Base-by-base conservation (phyloP, 192 early-diverging fungal genomes). In the Backusella parvicylindrica region DNA sequence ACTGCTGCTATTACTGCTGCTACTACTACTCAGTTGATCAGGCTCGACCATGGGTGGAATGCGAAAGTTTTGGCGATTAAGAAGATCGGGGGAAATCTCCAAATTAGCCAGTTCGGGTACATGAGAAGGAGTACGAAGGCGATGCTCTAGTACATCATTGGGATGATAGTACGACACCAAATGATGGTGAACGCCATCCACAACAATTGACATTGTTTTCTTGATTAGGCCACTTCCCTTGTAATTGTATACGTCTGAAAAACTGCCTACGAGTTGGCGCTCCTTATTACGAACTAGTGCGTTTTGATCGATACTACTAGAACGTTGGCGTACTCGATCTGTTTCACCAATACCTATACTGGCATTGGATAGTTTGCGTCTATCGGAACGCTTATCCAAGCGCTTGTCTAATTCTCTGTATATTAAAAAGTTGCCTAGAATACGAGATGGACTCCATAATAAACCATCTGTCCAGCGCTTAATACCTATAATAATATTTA, bases 401-500 rank as follows among this genome's bases (percentile, higher is more conserved):
- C 66, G 32, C 23, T 77, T 66, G 68, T 89, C 87, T 13, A 89
- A 77, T 76, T 95, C 94, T 37, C 92, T 89, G 84, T 95, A 95
- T 30, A 94, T 83, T 63, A 95, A 74, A 73, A 94, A 95, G 68
- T 93, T 92, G 67, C 91, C 91, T 35, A 92, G 80, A 33, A 95
- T 93, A 37, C 94, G 90, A 7, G 93, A 94, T 8, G 94, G 94
- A 33, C 92, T 92, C 94, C 94, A 95, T 11, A 88, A 80, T 6
- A 90, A 84, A 6, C 93, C 93, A 69, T 95, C 94, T 4, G 94
- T 95, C 94, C 94, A 96, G 12, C 94, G 88, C 76, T 93, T 93
- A 79, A 95, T 95, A 16, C 78, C 89, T 70, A 16, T 38, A 28
- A 28, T 60, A 60, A 60, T 60, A 6, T 21, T 28, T 60, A 43